These are phyloP conservation scores for Metarhizium robertsii DNA, from an alignment of 2,329 filamentous ascomycete genomes.

Conservation along the genomic window DNA sequence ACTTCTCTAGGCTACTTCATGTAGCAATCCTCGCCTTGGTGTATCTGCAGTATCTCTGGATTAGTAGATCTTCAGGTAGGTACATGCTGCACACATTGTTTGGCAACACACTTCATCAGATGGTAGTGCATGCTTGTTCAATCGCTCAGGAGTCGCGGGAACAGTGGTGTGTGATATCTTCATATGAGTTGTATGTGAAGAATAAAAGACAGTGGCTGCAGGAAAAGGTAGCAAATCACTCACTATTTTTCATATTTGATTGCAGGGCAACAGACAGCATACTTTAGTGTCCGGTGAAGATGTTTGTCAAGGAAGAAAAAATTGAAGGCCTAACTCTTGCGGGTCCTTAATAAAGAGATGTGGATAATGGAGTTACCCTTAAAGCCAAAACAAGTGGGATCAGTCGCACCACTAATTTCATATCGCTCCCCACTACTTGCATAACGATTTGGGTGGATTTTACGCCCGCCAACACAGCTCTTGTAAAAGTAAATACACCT, in stretches of 20 bases:
- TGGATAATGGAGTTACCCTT: neutral
- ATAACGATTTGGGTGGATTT: neutral
- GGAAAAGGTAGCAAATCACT: neutral
- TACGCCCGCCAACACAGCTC: neutral
- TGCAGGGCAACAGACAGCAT: too few species aligned
- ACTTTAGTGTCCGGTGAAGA: too few species aligned
- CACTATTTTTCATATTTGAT: neutral
- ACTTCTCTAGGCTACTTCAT: too few species aligned
- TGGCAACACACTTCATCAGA: constrained; percentile 37
- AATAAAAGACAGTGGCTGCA: neutral
- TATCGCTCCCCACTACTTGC: constrained; percentile 2
- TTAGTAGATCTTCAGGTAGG: neutral
- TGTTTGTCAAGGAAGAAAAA: neutral
- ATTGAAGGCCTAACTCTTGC: neutral
- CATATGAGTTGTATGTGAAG: constrained; percentile 21
- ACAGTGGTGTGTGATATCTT: constrained; percentile 50
- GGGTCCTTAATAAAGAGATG: neutral
- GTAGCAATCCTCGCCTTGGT: neutral
- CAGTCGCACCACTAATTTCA: neutral
- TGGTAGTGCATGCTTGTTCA: constrained; percentile 69
- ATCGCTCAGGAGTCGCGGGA: constrained; percentile 53
- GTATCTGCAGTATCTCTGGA: neutral
- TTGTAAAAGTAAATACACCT: neutral
- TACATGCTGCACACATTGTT: neutral
- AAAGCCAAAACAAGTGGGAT: neutral